Evolutionary conservation across 352 stramenopile genomes (phyloP), one percentile per base, ranked within the genome.

Genomic region (Globisporangium cederbergense): DNA sequence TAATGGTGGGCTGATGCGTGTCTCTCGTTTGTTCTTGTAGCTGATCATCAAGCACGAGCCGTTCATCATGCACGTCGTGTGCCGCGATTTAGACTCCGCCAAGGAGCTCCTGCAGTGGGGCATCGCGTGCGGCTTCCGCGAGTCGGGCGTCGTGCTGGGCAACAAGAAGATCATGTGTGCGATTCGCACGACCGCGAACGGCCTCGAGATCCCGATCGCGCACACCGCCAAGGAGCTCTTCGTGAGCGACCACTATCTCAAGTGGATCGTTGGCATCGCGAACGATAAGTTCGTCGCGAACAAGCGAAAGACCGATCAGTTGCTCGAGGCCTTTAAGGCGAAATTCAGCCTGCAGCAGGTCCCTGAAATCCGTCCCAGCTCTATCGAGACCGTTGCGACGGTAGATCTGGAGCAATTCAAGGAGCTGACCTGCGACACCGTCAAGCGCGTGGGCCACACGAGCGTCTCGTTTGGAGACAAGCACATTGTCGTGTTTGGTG

Each of bases 1-100:
- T 7, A 28, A 7, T 7, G 34, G 16, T 13, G n/a, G 6, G 14
- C 58, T 32, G 13, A 28, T 51, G 49, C 7, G 3, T 25, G 8
- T 18, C 3, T 46, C 45, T 40, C 43, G 32, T 13, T 18, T 14
- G 13, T 58, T 8, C 0, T 0, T n/a, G 11, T 28, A 89, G 73
- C 72, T 94, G 66, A 81, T 95, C 45, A 90, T 97, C 70, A 97
- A 97, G 70, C 80, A 94, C 63, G 91, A 97, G 52, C 90, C 90
- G 58, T 96, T 97, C 65, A 96, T 97, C 60, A 91, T 98, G 81
- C 91, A 98, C 75, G 86, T 97, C 4, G 76, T 92, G 38, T 97
- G 90, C 64, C 76, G 86, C 30, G 77, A 95, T 54, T 36, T 95
- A 14, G 77, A 90, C 13, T 70, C 83, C 1, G 92, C 89, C 6